Evolutionary conservation across 345 rosid species (phyloP).

Genomic region (Salix purpurea): DNA sequence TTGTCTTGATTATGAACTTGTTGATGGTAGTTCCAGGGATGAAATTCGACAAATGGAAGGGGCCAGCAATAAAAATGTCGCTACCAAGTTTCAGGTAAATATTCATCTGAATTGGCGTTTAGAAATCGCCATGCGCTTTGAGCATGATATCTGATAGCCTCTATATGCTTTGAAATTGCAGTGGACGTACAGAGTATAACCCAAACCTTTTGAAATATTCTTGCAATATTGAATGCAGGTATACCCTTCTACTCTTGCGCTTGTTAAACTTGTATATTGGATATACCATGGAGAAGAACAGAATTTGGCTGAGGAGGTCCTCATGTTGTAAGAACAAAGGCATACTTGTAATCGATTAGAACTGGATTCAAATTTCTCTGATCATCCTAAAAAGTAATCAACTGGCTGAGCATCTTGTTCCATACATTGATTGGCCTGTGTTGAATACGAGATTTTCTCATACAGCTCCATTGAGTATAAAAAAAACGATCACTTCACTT

Average conservation of each 20-base stretch:
- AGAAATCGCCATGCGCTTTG: not conserved
- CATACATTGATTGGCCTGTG: not conserved
- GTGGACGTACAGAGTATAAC: conserved; percentile 66
- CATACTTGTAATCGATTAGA: not conserved
- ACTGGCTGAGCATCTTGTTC: not conserved
- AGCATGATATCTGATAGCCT: not conserved
- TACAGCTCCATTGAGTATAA: not conserved
- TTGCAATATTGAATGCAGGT: conserved; percentile 87
- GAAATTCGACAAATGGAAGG: conserved; percentile 47
- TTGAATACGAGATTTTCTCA: no score
- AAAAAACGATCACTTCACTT: not conserved
- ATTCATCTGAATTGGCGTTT: not conserved
- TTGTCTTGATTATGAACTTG: conserved; percentile 15
- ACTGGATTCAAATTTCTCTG: not conserved
- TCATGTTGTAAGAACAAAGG: not conserved
- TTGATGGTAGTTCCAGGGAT: conserved; percentile 33
- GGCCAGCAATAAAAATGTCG: conserved; percentile 66
- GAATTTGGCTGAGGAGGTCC: not conserved
- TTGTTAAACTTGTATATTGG: not conserved
- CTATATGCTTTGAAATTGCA: conserved; percentile 33
- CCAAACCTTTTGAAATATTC: conserved; percentile 73
- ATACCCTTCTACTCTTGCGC: not conserved
- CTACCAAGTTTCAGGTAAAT: conserved; percentile 89
- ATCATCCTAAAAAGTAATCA: not conserved
- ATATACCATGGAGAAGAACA: not conserved